phyloP scores from a whole-genome alignment of 371 early-diverging fungal species.

The Sporodiniella umbellata region DNA sequence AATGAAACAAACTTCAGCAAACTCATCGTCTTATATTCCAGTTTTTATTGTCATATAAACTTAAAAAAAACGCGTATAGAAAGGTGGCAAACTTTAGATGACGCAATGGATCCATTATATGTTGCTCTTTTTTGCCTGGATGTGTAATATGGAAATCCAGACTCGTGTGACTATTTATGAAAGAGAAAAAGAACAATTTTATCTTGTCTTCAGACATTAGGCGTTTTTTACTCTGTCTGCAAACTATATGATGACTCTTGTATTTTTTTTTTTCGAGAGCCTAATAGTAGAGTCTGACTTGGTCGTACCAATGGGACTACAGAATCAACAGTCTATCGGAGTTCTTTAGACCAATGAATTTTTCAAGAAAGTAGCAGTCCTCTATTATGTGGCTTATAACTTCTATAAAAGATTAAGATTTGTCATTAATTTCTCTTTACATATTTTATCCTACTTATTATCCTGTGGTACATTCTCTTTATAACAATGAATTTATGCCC shows the following conservation, averaged over 20 bases:
- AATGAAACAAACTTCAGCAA: constrained; percentile 15
- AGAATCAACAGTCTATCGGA: not conserved
- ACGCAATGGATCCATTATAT: no score
- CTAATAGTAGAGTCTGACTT: no score
- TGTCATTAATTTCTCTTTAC: not conserved
- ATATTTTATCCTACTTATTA: not conserved
- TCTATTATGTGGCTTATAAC: not conserved
- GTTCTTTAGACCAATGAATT: not conserved
- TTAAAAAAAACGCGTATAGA: constrained; percentile 1
- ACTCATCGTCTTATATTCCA: not conserved
- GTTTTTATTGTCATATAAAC: not conserved
- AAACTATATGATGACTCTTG: no score
- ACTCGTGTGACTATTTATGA: no score
- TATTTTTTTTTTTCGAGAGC: no score
- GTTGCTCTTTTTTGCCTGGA: no score
- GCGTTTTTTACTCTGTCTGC: no score
- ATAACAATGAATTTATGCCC: not conserved
- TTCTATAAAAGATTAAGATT: not conserved
- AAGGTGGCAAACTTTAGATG: no score
- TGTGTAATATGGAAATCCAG: no score
- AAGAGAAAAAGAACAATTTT: no score
- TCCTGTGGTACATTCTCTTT: not conserved
- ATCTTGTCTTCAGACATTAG: no score
- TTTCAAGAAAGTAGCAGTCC: not conserved
- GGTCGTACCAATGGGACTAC: no score